A percentile compares a stretch with the other conserved stretches of the same genome.
These are phyloP conservation scores for Uronychia setigera DNA, from an alignment of 73 alveolate species.

Conservation along the genomic window DNA sequence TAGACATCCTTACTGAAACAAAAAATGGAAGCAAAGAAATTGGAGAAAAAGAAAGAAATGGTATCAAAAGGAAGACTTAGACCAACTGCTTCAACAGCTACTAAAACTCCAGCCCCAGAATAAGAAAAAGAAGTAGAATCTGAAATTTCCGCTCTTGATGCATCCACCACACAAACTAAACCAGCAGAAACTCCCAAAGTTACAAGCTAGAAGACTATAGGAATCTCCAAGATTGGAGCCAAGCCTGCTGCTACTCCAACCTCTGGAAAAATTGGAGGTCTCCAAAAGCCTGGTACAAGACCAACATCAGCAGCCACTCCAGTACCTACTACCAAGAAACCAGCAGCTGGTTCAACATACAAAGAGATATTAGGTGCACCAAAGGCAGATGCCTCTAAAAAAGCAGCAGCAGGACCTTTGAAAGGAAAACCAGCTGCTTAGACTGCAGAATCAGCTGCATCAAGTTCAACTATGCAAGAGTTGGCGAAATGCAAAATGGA, in stretches of 20 bases:
- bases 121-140: neutral
- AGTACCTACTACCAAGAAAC: neutral
- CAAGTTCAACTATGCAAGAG: neutral
- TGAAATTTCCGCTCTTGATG: neutral
- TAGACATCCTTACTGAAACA: neutral
- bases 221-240: neutral
- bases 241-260: constrained; percentile 8
- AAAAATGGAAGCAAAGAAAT: constrained; percentile 14
- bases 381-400: neutral
- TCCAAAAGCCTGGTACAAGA: constrained; percentile 1
- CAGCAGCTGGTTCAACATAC: constrained; percentile 27
- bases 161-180: neutral
- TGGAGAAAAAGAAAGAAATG: constrained; percentile 2
- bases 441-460: neutral
- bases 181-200: neutral
- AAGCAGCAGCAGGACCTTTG: neutral
- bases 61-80: neutral
- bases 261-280: neutral
- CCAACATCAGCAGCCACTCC: constrained; percentile 4
- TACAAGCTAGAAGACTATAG: neutral
- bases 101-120: neutral
- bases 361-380: constrained; percentile 2
- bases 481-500: too few species aligned
- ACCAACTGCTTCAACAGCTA: neutral
- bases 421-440: neutral